Base-by-base conservation (phyloP, 306 rosid species). In the Pterocarpus santalinus region DNA sequence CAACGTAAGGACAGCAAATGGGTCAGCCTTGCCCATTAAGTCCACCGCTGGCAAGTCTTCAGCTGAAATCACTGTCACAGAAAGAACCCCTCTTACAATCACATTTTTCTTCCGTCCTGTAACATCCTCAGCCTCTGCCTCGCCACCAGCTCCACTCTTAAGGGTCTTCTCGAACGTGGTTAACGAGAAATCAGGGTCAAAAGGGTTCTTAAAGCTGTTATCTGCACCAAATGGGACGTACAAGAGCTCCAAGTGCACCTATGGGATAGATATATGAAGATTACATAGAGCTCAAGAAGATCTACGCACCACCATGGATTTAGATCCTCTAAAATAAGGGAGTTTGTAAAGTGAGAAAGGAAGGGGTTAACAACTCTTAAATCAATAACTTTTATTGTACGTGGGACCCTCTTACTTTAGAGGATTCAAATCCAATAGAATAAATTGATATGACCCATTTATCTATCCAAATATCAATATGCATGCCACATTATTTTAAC, bases 221-320 rank as follows among this genome's bases (percentile, higher is more conserved):
- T 87, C 93, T 38, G 65, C 80, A 77, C 98, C 97, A 71, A 43
- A 68, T 49, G 97, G 99, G 69, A 89, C 87, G 86, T 95, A 95
- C 80, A 95, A 85, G 76, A 95, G 93, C 86, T 95, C 99, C 97
- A 95, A 69, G 69, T 93, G 98, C 85, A 95, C 99, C 99, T 95
- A 57, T 15, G 38, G 35, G 32, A 57, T 51, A 56, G 47, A 71
- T 34, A 43, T 8, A 14, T 57, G 58, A 52, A 36, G 30, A 77
- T 46, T 65, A 43, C 35, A 55, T 6, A 38, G 69, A 65, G 72
- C 43, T 66, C 69, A 43, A 66, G 66, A 51, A 60, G 63, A 64
- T 57, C 47, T 64, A 32, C 56, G 57, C 38, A 65, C 8, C 44
- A 51, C 35, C 67, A 14, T 58, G 14, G 63, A 22, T 22, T 22